phyloP scores from a whole-genome alignment of 75 land plant species.

The Cupressus sempervirens region DNA sequence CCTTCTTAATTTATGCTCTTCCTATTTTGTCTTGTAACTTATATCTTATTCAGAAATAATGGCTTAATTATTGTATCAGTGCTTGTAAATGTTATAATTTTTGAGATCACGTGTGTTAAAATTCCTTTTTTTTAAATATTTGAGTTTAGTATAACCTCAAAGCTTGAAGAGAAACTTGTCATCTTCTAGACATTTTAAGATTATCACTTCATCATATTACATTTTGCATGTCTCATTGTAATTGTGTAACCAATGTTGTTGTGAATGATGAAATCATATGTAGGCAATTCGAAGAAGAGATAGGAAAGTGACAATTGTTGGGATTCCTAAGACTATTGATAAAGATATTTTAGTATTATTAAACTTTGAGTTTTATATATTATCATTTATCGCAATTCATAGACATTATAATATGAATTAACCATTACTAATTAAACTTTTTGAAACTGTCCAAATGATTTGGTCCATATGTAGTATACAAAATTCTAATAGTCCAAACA shows the following conservation, averaged over 20 bases:
- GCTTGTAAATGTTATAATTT: background rate
- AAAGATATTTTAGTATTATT: constrained; percentile 49
- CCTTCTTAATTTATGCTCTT: background rate
- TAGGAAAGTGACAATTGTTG: constrained; percentile 51
- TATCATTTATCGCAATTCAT: background rate
- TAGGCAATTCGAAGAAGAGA: constrained; percentile 53
- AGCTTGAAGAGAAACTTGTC: background rate
- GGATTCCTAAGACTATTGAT: constrained; percentile 57
- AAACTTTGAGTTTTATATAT: background rate
- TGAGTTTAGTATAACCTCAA: background rate
- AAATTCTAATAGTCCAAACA: background rate
- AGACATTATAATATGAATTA: background rate
- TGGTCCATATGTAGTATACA: background rate
- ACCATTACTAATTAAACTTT: background rate
- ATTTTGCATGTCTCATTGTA: background rate
- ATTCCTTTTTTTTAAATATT: background rate
- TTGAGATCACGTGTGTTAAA: background rate
- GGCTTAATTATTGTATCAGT: background rate
- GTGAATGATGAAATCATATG: background rate
- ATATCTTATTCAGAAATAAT: background rate
- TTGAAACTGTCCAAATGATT: background rate
- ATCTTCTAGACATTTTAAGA: background rate
- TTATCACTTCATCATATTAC: background rate
- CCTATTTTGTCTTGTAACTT: background rate
- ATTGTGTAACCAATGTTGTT: background rate